phyloP scores from a whole-genome alignment of 441 rosid genomes.

The Arabidopsis lyrata region DNA sequence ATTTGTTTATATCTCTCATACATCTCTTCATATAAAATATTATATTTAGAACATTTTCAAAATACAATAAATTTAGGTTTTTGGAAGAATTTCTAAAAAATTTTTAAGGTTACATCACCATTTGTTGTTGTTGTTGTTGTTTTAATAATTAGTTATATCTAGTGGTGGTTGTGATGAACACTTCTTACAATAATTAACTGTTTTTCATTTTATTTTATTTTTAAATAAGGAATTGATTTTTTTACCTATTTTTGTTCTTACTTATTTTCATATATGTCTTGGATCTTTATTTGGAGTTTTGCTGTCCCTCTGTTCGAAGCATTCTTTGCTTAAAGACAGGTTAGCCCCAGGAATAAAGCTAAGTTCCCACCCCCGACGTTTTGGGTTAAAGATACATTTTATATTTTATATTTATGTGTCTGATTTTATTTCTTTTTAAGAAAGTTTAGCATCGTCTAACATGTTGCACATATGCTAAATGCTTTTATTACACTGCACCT shows the following conservation, averaged over 20 bases:
- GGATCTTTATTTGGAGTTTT: constrained; percentile 46
- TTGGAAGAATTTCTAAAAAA: too few species aligned
- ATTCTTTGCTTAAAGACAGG: constrained; percentile 79
- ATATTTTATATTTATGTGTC: constrained; percentile 12
- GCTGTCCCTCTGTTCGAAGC: constrained; percentile 69
- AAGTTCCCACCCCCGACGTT: constrained; percentile 52
- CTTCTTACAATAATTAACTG: not conserved
- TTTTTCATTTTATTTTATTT: too few species aligned
- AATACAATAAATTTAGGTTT: too few species aligned
- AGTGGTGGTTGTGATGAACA: too few species aligned
- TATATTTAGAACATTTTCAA: too few species aligned
- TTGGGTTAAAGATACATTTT: constrained; percentile 41
- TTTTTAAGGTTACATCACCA: too few species aligned
- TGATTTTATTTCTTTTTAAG: constrained; percentile 34
- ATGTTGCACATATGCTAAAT: constrained; percentile 33
- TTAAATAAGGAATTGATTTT: not conserved
- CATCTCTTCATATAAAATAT: not conserved
- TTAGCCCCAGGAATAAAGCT: constrained; percentile 72
- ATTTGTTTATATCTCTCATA: not conserved
- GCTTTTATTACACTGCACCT: constrained; percentile 28
- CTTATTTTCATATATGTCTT: not conserved
- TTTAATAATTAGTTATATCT: too few species aligned
- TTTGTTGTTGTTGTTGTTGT: too few species aligned
- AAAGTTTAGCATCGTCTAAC: constrained; percentile 45
- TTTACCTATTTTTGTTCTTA: not conserved